Percentiles rank a stretch among this genome's conserved stretches.
Conservation (phyloP, 768 basidiomycete species). For the Cyathus striatus region DNA sequence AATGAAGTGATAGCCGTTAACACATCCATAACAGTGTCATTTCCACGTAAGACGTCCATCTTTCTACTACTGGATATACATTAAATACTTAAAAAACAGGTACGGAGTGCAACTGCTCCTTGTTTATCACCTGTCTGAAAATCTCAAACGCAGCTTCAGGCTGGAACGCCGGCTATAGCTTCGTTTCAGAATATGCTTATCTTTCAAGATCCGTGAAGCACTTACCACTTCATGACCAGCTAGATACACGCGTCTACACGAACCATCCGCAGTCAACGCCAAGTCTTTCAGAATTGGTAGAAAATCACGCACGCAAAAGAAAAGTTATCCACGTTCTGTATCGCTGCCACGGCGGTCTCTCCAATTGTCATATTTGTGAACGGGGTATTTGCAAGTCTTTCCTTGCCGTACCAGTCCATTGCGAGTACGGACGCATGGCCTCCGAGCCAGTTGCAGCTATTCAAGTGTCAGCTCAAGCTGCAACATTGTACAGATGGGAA, state of each 20-base stretch:
- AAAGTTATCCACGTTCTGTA: constrained; percentile 64
- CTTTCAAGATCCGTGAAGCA: constrained; percentile 6
- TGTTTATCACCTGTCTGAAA: constrained; percentile 49
- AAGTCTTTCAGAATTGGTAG: neutral
- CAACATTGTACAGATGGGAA: too few species aligned
- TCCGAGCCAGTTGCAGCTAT: constrained; percentile 46
- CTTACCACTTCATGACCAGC: constrained; percentile 63
- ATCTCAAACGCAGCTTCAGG: constrained; percentile 54
- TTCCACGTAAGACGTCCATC: too few species aligned
- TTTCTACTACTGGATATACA: too few species aligned
- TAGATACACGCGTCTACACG: constrained; percentile 43
- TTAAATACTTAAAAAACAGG: too few species aligned
- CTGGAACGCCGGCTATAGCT: constrained; percentile 52
- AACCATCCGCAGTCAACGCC: neutral
- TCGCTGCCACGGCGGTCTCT: constrained; percentile 46
- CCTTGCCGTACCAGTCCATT: constrained; percentile 43
- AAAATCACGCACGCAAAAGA: constrained; percentile 52
- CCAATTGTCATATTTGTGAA: constrained; percentile 54
- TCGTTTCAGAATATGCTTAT: neutral
- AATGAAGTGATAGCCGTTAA: too few species aligned
- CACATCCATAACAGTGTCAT: too few species aligned
- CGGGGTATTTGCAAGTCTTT: constrained; percentile 25
- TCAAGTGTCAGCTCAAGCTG: too few species aligned
- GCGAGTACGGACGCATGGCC: constrained; percentile 35
- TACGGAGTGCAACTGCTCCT: constrained; percentile 52